Evolutionary conservation across 2,329 filamentous ascomycete genomes (phyloP).

Genomic region (Lachnellula subtilissima): DNA sequence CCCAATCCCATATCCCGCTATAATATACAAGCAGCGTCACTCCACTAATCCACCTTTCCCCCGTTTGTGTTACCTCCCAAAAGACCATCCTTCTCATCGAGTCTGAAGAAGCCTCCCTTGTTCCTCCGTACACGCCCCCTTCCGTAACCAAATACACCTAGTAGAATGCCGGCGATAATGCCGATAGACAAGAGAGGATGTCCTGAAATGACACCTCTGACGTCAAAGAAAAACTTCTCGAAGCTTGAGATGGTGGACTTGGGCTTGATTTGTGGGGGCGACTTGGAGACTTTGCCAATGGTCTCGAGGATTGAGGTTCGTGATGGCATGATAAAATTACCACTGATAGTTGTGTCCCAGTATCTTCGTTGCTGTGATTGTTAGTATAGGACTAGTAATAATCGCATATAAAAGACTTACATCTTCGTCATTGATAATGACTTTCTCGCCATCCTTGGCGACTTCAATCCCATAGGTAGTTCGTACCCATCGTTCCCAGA

Average conservation of each 20-base stretch:
- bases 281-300: conserved; percentile 45
- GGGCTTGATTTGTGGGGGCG: conserved; percentile 60
- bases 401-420: conserved; percentile 50
- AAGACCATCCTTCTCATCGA: conserved; percentile 64
- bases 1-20: conserved; percentile 11
- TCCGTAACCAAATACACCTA: conserved; percentile 50
- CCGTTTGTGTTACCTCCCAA: conserved; percentile 49
- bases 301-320: conserved; percentile 44
- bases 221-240: conserved; percentile 66
- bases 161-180: conserved; percentile 51
- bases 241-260: conserved; percentile 73
- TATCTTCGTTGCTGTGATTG: conserved; percentile 73
- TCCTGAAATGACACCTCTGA: conserved; percentile 52
- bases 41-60: conserved; percentile 43
- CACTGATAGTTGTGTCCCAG: conserved; percentile 88
- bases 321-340: conserved; percentile 83
- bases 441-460: conserved; percentile 74
- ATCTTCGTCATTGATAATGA: conserved; percentile 96
- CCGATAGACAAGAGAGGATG: conserved; percentile 56
- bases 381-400: conserved; percentile 30
- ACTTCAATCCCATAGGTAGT: conserved; percentile 93
- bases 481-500: conserved; percentile 95
- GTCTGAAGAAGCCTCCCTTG: conserved; percentile 55
- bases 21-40: conserved; percentile 10
- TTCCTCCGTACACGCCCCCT: conserved; percentile 50